Percentiles rank a stretch among this genome's conserved stretches.
Evolutionary conservation across 2,329 filamentous ascomycete genomes (phyloP).

Genomic region (Arachnopeziza araneosa): DNA sequence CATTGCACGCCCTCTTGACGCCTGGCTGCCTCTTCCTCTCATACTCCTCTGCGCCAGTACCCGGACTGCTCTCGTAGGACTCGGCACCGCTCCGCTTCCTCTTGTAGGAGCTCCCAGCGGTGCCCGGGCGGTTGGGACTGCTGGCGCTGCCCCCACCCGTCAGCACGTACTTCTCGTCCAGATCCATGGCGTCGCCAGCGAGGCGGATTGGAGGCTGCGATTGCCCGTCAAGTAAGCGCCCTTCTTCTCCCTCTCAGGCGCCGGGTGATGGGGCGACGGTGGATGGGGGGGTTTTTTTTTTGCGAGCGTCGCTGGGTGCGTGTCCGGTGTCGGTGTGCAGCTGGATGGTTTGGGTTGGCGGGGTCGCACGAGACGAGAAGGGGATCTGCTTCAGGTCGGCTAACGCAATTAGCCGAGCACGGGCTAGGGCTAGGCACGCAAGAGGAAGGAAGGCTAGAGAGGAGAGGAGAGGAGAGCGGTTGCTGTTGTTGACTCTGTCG

Average conservation of each 20-base stretch:
- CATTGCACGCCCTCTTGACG: constrained; percentile 76
- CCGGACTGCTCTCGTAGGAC: constrained; percentile 53
- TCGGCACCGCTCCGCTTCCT: constrained; percentile 51
- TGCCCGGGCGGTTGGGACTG: constrained; percentile 26
- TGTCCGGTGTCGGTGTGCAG: not conserved
- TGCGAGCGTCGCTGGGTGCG: not conserved
- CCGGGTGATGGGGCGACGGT: constrained; percentile 21
- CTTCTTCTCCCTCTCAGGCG: constrained; percentile 22
- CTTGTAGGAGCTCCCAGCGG: constrained; percentile 36
- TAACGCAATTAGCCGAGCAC: not conserved
- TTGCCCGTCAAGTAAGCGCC: constrained; percentile 16
- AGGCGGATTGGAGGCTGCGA: constrained; percentile 9
- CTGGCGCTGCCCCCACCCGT: constrained; percentile 19
- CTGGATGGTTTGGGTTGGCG: not conserved
- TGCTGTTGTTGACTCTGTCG: too few relatives aligned
- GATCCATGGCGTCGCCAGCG: constrained; percentile 12
- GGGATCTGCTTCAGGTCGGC: not conserved
- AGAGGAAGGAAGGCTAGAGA: not conserved
- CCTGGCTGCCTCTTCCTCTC: constrained; percentile 62
- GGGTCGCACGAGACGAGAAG: not conserved
- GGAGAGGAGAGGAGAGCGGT: not conserved
- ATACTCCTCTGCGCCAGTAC: constrained; percentile 47
- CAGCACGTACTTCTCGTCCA: constrained; percentile 23
- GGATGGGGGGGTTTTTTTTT: not conserved
- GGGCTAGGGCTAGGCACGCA: not conserved